Conservation (phyloP, 768 basidiomycete species). For the Ramaria rubella region DNA sequence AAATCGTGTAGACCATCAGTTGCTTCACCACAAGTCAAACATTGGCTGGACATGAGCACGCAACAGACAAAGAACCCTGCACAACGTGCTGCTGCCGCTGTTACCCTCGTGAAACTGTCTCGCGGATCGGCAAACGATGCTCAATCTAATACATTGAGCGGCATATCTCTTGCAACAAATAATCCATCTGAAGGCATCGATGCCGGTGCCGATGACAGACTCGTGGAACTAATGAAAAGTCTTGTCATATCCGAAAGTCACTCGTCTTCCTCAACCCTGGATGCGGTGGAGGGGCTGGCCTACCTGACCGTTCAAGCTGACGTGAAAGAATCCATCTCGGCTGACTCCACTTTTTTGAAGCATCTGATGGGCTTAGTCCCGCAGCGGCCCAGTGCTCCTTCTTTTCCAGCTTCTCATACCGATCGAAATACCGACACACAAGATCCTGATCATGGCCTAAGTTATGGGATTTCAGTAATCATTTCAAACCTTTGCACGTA, state of each 20-base stretch:
- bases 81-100: slow-evolving; percentile 56
- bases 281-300: slow-evolving; percentile 81
- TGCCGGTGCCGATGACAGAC: slow-evolving; percentile 34
- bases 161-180: not conserved
- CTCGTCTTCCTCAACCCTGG: slow-evolving; percentile 35
- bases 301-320: slow-evolving; percentile 62
- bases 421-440: slow-evolving; percentile 11
- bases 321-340: slow-evolving; percentile 58
- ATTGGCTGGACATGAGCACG: slow-evolving; percentile 64
- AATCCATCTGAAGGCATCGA: not conserved
- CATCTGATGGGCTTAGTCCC: slow-evolving; percentile 53
- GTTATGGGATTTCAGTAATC: slow-evolving; percentile 71
- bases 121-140: slow-evolving; percentile 47
- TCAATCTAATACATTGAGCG: not conserved
- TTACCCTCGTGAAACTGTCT: slow-evolving; percentile 74
- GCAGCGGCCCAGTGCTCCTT: slow-evolving; percentile 33
- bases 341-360: slow-evolving; percentile 46
- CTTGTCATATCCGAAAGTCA: slow-evolving; percentile 37
- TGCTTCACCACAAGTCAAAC: slow-evolving; percentile 38
- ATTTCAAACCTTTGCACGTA: slow-evolving; percentile 69
- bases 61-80: slow-evolving; percentile 38
- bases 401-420: slow-evolving; percentile 9
- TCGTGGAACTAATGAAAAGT: slow-evolving; percentile 51
- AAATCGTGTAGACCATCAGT: slow-evolving; percentile 63
- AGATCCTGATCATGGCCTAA: not conserved